Evolutionary conservation across 495 filamentous ascomycete genomes (phyloP).

Genomic region (Aspergillus leporis): DNA sequence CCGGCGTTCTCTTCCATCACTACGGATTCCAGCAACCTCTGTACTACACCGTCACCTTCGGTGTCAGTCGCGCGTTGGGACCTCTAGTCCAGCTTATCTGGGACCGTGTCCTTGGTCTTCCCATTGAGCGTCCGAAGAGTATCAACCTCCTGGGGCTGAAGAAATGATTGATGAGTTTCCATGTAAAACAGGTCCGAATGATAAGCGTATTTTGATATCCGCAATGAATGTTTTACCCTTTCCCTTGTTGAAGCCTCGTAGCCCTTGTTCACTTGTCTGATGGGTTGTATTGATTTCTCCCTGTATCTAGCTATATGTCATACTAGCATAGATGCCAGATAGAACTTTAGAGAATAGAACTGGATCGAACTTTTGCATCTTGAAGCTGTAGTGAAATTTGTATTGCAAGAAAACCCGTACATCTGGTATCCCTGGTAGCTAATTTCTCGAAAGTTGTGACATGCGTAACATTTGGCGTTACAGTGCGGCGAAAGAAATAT

Average conservation of each 20-base stretch:
- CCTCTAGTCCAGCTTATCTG: constrained; percentile 93
- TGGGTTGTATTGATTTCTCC: background rate
- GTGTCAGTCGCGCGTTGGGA: constrained; percentile 87
- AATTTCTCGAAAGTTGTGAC: too few species aligned
- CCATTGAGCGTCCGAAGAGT: constrained; percentile 98
- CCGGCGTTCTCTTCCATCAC: constrained; percentile 93
- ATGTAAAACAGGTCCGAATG: constrained; percentile 1
- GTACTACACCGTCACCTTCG: constrained; percentile 97
- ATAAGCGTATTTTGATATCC: background rate
- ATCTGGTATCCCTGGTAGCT: too few species aligned
- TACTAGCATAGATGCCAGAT: background rate
- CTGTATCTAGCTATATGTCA: background rate
- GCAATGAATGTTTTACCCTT: background rate
- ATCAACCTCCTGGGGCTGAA: constrained; percentile 85
- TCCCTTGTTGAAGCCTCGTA: background rate
- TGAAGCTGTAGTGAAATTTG: background rate
- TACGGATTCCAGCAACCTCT: constrained; percentile 95
- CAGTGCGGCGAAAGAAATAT: too few species aligned
- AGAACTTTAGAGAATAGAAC: background rate
- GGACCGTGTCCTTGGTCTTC: constrained; percentile 90
- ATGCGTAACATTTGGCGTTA: too few species aligned
- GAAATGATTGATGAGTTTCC: constrained; percentile 27
- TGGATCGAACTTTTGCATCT: background rate
- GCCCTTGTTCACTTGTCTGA: background rate
- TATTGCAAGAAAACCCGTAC: too few species aligned